Evolutionary conservation across 768 basidiomycete genomes (phyloP).

Genomic region (Udeniomyces megalosporus): DNA sequence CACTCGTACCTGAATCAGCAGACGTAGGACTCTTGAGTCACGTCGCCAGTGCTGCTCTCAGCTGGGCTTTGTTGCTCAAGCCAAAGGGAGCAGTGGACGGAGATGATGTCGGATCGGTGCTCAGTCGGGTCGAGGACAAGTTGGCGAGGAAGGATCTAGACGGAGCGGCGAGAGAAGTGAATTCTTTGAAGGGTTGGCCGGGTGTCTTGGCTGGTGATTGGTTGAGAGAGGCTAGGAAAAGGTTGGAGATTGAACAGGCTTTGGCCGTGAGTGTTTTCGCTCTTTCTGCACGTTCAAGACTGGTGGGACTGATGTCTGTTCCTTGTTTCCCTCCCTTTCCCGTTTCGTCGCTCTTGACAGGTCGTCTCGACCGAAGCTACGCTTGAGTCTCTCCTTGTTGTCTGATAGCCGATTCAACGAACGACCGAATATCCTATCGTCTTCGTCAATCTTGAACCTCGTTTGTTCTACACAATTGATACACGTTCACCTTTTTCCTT

Average conservation of each 20-base stretch:
- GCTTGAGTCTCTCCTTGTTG: constrained; percentile 35
- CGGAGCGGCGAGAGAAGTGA: constrained; percentile 69
- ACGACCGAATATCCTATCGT: no score
- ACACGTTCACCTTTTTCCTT: no score
- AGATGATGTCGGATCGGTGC: constrained; percentile 65
- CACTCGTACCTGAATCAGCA: constrained; percentile 68
- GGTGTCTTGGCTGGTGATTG: constrained; percentile 51
- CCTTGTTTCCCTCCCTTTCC: constrained; percentile 8
- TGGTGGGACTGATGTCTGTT: background rate
- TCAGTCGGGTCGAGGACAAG: constrained; percentile 76
- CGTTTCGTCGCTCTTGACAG: constrained; percentile 33
- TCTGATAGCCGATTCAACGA: no score
- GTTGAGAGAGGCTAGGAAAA: constrained; percentile 70
- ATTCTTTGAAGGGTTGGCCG: constrained; percentile 62
- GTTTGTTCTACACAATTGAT: no score
- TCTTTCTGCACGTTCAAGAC: background rate
- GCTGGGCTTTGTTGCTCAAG: constrained; percentile 54
- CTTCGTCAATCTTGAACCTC: no score
- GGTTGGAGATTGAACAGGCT: constrained; percentile 83
- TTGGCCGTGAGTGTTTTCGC: constrained; percentile 47
- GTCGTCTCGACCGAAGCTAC: constrained; percentile 72
- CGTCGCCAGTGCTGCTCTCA: constrained; percentile 61
- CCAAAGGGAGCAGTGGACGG: constrained; percentile 62
- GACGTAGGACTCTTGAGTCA: constrained; percentile 71
- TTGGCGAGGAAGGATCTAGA: constrained; percentile 87